Conservation (phyloP, 192 early-diverging fungal species). For the Coemansia sp. region DNA sequence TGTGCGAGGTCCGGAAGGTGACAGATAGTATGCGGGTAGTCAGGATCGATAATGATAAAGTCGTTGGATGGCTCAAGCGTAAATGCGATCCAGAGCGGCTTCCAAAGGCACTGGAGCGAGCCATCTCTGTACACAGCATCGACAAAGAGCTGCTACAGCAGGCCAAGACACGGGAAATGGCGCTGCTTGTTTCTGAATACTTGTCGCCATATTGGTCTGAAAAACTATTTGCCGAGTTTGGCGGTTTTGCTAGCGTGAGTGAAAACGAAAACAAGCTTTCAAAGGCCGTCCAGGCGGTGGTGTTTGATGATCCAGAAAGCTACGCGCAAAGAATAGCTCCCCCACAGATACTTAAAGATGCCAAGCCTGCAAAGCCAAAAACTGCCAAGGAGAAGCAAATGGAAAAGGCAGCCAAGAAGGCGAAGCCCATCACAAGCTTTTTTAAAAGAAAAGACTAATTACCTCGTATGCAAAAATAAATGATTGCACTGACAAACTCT, state of each 20-base stretch:
- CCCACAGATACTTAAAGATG: background rate
- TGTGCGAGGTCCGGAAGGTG: constrained; percentile 23
- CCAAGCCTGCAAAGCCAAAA: constrained; percentile 12
- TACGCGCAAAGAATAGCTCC: constrained; percentile 22
- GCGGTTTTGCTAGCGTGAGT: constrained; percentile 12
- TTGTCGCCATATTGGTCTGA: constrained; percentile 20
- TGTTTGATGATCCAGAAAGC: constrained; percentile 30
- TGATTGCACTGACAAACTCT: too few relatives aligned
- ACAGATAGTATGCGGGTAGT: constrained; percentile 15
- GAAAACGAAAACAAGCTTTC: constrained; percentile 11
- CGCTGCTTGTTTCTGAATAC: constrained; percentile 37
- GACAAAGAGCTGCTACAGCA: constrained; percentile 3
- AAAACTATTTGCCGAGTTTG: constrained; percentile 20
- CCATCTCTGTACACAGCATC: background rate
- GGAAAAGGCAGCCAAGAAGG: constrained; percentile 35
- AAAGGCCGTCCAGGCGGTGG: constrained; percentile 6
- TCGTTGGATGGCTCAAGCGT: constrained; percentile 29
- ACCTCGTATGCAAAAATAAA: background rate
- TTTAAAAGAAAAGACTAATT: constrained; percentile 22
- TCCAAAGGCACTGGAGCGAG: constrained; percentile 5
- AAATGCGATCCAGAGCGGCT: constrained; percentile 19
- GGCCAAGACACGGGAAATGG: constrained; percentile 29
- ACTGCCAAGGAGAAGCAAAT: constrained; percentile 45
- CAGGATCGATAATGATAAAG: constrained; percentile 14
- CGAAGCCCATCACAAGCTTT: constrained; percentile 41